Conservation (phyloP, 2,329 filamentous ascomycete genomes). For the Venturia effusa region DNA sequence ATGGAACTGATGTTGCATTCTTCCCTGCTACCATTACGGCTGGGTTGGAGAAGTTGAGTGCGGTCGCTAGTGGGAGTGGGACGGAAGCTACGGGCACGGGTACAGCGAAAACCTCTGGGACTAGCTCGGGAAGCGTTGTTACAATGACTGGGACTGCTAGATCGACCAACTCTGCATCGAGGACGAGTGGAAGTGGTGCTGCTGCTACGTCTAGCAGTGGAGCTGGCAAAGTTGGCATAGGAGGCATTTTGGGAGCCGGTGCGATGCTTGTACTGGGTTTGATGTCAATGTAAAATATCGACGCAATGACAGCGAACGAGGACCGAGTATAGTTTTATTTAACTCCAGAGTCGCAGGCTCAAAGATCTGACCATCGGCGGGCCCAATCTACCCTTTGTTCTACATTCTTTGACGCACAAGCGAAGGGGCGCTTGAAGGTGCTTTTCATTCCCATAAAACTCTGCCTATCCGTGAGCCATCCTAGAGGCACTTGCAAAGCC, state of each 20-base stretch:
- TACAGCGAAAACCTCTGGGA: neutral
- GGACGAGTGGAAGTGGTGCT: neutral
- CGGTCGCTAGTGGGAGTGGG: conserved; percentile 6
- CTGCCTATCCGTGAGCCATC: too few relatives aligned
- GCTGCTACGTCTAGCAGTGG: neutral
- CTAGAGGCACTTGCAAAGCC: too few relatives aligned
- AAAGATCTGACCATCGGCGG: too few relatives aligned
- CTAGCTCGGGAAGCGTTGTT: neutral
- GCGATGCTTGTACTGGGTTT: neutral
- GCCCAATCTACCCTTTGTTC: too few relatives aligned
- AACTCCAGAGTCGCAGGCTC: too few relatives aligned
- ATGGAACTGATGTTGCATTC: conserved; percentile 10
- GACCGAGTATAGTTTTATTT: neutral
- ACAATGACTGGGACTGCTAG: neutral
- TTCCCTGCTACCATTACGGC: conserved; percentile 13
- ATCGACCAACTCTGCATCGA: neutral
- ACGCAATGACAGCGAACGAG: neutral
- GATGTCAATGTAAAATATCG: neutral
- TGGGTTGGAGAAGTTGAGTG: conserved; percentile 13
- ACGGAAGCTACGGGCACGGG: neutral
- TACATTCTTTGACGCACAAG: too few relatives aligned
- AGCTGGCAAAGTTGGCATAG: neutral
- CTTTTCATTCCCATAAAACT: too few relatives aligned
- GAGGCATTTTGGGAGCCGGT: neutral
- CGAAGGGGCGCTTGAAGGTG: too few relatives aligned